phyloP scores from a whole-genome alignment of 2,329 filamentous ascomycete genomes.

The Cladosporium phlei region DNA sequence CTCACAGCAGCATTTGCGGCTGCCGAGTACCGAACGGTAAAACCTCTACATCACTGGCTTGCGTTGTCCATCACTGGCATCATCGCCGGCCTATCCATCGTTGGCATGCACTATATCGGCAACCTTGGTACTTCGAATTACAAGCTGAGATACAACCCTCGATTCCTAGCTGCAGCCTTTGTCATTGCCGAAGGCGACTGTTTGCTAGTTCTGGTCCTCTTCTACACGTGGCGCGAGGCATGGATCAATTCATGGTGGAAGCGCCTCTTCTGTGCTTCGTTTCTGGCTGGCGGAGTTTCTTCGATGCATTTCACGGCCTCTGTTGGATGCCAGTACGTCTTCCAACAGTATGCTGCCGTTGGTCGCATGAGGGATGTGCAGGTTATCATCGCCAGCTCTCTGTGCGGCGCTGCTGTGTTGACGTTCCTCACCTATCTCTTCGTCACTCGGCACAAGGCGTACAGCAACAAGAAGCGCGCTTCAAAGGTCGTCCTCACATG shows the following conservation, averaged over 20 bases:
- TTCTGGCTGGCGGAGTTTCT: slow-evolving; percentile 70
- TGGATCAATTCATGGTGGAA: slow-evolving; percentile 82
- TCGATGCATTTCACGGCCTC: slow-evolving; percentile 86
- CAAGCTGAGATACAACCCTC: slow-evolving; percentile 54
- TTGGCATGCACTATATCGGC: slow-evolving; percentile 84
- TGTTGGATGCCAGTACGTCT: slow-evolving; percentile 63
- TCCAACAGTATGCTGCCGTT: slow-evolving; percentile 45
- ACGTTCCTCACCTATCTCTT: slow-evolving; percentile 34
- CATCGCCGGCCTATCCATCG: slow-evolving; percentile 69
- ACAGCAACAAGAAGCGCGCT: slow-evolving; percentile 40
- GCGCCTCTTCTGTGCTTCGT: slow-evolving; percentile 58
- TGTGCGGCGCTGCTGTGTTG: slow-evolving; percentile 43
- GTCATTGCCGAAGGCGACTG: slow-evolving; percentile 70
- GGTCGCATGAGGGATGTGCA: slow-evolving; percentile 52
- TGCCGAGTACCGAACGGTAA: slow-evolving; percentile 46
- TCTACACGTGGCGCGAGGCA: slow-evolving; percentile 69
- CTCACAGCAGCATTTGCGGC: slow-evolving; percentile 67
- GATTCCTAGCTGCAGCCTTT: slow-evolving; percentile 62
- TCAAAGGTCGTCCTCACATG: slow-evolving; percentile 53
- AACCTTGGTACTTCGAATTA: slow-evolving; percentile 80
- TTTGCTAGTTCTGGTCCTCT: slow-evolving; percentile 64
- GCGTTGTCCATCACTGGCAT: slow-evolving; percentile 55
- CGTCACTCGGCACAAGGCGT: slow-evolving; percentile 35
- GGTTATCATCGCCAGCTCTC: slow-evolving; percentile 66
- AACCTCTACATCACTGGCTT: slow-evolving; percentile 26